Evolutionary conservation across 2,329 filamentous ascomycete species (phyloP), one percentile per base, ranked within the genome.

Genomic region (Apiospora hydei): DNA sequence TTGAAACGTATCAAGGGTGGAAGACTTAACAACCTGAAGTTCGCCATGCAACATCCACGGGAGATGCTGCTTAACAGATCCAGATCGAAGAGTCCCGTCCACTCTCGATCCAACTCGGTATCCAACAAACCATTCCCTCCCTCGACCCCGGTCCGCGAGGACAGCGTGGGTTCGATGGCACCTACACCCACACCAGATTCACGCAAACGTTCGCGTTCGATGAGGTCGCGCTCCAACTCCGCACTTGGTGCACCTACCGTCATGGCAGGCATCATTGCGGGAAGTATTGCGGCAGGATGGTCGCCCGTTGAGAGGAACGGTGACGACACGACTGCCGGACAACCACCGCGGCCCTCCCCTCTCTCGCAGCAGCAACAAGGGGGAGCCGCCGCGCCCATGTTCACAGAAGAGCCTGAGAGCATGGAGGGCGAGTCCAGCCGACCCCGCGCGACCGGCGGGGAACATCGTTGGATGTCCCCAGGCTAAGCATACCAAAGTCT

Each of bases 221-320:
- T 85, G 77, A 86, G 91, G 73, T 91, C 90, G 71, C 84, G 91
- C 72, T 89, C 88, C 53, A 92, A 92, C 81, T 94, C 92, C 41
- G 92, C 92, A 1, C 86, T 95, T 14, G 93, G 91, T 14, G 92
- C 93, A 1, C 91, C 92, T 1, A 91, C 91, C 10, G 93, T 94
- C 73, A 95, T 95, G 93, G 92, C 93, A n/a, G 93, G 93, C 73
- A 92, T 95, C 72, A 90, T 95, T 69, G 93, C 93, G 11, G 93
- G 92, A 61, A 92, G 91, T 77, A 89, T 95, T 46, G 93, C 90
- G 46, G 92, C 91, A 18, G 92, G 91, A 43, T 95, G 93, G 93
- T 93, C 92, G 67, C 93, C 93, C 0, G 88, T 91, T 71, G 91
- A 73, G 26, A 75, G 78, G n/a, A 77, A 78, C 47, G 77, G 74